Percentiles rank a stretch among this genome's conserved stretches.
phyloP scores from a whole-genome alignment of 495 filamentous ascomycete genomes.

The Hypomontagnella monticulosa region DNA sequence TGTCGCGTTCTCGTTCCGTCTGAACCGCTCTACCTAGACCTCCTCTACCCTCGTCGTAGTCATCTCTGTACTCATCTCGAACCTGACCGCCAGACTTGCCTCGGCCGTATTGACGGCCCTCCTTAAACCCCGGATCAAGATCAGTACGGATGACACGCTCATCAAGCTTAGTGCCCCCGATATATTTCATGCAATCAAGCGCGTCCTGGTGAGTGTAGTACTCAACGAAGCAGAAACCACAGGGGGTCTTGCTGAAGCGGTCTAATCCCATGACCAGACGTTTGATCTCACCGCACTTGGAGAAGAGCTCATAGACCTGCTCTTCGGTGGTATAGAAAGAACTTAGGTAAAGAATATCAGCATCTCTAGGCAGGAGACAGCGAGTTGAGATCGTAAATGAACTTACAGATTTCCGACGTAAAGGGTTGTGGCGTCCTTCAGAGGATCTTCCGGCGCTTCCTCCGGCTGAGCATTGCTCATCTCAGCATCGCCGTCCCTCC shows the following conservation, averaged over 20 bases:
- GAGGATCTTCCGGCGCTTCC: constrained; percentile 71
- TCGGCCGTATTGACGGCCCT: constrained; percentile 91
- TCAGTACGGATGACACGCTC: constrained; percentile 97
- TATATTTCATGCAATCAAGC: constrained; percentile 96
- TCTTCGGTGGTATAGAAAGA: constrained; percentile 99
- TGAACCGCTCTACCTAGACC: constrained; percentile 74
- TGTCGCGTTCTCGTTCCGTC: constrained; percentile 67
- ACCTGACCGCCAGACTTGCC: constrained; percentile 96
- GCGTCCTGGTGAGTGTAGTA: constrained; percentile 98
- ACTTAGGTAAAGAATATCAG: constrained; percentile 53
- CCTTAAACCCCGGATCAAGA: constrained; percentile 92
- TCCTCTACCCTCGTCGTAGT: constrained; percentile 93
- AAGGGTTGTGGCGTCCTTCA: constrained; percentile 90
- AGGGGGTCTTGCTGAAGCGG: constrained; percentile 95
- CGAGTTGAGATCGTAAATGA: constrained; percentile 2
- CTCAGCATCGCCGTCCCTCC: constrained; percentile 62
- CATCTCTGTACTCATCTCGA: constrained; percentile 95
- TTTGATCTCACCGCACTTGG: constrained; percentile 98
- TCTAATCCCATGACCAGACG: constrained; percentile 98
- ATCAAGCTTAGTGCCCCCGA: constrained; percentile 98
- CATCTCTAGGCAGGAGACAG: neutral
- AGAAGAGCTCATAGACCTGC: constrained; percentile 97
- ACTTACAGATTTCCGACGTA: constrained; percentile 97
- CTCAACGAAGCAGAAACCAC: constrained; percentile 99
- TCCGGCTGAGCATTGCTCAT: constrained; percentile 58